Evolutionary conservation across 73 alveolate genomes (phyloP).

Genomic region (Paramecium primaurelia): DNA sequence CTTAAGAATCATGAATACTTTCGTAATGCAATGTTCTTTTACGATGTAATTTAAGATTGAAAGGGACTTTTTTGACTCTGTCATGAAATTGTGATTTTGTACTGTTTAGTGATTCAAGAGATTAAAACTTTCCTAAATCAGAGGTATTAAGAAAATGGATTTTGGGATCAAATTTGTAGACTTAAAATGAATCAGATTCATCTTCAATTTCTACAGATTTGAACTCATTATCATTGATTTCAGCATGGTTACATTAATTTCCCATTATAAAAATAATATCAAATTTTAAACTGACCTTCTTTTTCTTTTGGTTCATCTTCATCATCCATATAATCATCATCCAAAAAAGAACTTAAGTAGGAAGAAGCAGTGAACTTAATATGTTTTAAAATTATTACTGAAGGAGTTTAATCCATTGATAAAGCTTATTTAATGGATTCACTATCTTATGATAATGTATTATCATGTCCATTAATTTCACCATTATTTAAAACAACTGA

Average conservation of each 20-base stretch:
- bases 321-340: slow-evolving; percentile 29
- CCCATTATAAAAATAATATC: slow-evolving; percentile 32
- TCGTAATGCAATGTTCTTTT: neutral
- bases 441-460: neutral
- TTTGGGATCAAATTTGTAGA: neutral
- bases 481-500: neutral
- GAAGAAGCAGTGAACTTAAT: slow-evolving; percentile 8
- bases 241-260: slow-evolving; percentile 30
- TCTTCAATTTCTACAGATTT: neutral
- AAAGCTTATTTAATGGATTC: neutral
- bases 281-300: slow-evolving; percentile 23
- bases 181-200: neutral
- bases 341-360: neutral
- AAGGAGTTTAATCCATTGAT: slow-evolving; percentile 19
- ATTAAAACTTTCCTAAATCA: neutral
- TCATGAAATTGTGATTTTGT: neutral
- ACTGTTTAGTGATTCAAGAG: neutral
- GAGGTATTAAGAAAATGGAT: neutral
- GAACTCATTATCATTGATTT: neutral
- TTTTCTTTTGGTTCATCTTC: neutral
- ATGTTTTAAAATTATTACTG: neutral
- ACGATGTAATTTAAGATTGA: neutral
- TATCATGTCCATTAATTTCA: neutral
- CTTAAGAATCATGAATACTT: neutral
- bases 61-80: neutral